Evolutionary conservation across 345 rosid species (phyloP).

Genomic region (Populus tremula): DNA sequence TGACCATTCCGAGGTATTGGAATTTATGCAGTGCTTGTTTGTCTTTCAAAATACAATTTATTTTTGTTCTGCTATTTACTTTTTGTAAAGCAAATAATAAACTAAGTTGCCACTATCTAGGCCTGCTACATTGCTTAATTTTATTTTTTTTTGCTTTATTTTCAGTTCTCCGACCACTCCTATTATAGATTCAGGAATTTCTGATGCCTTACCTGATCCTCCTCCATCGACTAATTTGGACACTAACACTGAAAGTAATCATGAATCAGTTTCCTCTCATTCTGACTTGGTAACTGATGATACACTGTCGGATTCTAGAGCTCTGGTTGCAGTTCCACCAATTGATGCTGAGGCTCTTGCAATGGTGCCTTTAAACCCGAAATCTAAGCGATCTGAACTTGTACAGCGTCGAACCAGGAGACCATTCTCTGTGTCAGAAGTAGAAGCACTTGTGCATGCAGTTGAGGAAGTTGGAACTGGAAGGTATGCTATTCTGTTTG

Average conservation of each 20-base stretch:
- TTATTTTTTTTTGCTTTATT: slow-evolving; percentile 17
- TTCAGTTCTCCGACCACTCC: slow-evolving; percentile 49
- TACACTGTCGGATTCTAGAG: slow-evolving; percentile 57
- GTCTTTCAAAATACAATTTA: background rate
- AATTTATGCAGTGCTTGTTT: background rate
- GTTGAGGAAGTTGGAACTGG: slow-evolving; percentile 96
- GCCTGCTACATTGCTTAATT: background rate
- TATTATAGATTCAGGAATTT: slow-evolving; percentile 33
- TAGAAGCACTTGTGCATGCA: slow-evolving; percentile 85
- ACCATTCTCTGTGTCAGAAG: slow-evolving; percentile 95
- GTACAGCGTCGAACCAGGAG: slow-evolving; percentile 93
- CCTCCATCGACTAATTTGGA: slow-evolving; percentile 24
- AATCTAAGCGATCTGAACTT: slow-evolving; percentile 64
- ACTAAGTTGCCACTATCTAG: background rate
- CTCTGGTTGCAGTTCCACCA: slow-evolving; percentile 60
- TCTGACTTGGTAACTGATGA: slow-evolving; percentile 47
- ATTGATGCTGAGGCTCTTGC: slow-evolving; percentile 53
- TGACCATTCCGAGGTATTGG: background rate
- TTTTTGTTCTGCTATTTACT: background rate
- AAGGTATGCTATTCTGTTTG: slow-evolving; percentile 44
- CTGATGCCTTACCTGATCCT: slow-evolving; percentile 41
- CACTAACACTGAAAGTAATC: slow-evolving; percentile 41
- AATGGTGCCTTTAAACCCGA: slow-evolving; percentile 62
- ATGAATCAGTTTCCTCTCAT: slow-evolving; percentile 38
- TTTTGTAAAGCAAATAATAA: background rate